phyloP scores from a whole-genome alignment of 1,284 basidiomycete genomes.

The Hypsizygus ulmarius region DNA sequence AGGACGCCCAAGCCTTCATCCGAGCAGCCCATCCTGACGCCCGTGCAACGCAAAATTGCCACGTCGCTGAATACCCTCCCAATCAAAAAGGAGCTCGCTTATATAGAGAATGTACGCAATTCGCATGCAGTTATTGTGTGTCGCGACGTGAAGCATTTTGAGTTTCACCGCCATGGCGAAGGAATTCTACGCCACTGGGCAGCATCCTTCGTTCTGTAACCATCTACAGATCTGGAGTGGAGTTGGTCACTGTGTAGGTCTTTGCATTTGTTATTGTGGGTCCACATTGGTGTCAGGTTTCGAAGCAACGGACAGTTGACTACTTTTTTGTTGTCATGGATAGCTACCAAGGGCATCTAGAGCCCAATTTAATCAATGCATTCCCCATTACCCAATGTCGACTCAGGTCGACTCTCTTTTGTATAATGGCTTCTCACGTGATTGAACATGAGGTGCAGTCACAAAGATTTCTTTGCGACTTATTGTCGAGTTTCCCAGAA shows the following conservation, averaged over 20 bases:
- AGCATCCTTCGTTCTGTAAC: constrained; percentile 44
- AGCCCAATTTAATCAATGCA: too few species aligned
- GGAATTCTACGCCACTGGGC: constrained; percentile 71
- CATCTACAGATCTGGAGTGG: neutral
- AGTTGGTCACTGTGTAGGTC: too few species aligned
- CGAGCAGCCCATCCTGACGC: constrained; percentile 49
- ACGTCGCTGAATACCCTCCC: constrained; percentile 63
- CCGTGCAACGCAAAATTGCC: constrained; percentile 51
- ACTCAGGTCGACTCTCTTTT: neutral
- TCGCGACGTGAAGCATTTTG: constrained; percentile 59
- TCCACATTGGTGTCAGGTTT: neutral
- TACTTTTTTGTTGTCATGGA: neutral
- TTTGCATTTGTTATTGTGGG: constrained; percentile 1
- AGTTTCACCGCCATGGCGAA: constrained; percentile 55
- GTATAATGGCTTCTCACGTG: constrained; percentile 1
- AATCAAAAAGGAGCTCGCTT: constrained; percentile 64
- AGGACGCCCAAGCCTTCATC: constrained; percentile 7
- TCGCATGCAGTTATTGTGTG: constrained; percentile 69
- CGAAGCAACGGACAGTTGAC: neutral
- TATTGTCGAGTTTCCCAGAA: constrained; percentile 2
- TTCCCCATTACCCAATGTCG: too few species aligned
- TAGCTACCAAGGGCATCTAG: too few species aligned
- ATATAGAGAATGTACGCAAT: constrained; percentile 56
- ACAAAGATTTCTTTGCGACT: neutral
- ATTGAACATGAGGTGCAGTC: neutral